phyloP scores from a whole-genome alignment of 2,329 filamentous ascomycete genomes.

The Diaporthe vaccinii region DNA sequence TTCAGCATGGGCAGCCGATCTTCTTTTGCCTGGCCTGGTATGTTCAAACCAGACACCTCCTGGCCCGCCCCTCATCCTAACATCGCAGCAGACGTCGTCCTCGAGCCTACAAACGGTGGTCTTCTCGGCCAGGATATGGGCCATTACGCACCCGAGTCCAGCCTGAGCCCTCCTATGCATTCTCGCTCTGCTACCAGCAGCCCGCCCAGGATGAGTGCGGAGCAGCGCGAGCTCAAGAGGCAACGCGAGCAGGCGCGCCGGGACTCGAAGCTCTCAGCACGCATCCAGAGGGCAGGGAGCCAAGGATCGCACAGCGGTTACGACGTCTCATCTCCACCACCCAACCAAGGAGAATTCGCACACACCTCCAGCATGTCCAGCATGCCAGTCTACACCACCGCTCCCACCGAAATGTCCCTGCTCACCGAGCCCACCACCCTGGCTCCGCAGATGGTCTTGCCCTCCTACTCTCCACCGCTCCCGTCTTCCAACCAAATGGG shows the following conservation, averaged over 20 bases:
- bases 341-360: slow-evolving; percentile 58
- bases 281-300: slow-evolving; percentile 65
- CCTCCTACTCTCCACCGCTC: slow-evolving; percentile 64
- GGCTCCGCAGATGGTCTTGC: slow-evolving; percentile 59
- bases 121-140: slow-evolving; percentile 61
- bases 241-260: slow-evolving; percentile 71
- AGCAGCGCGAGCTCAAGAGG: slow-evolving; percentile 73
- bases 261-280: slow-evolving; percentile 67
- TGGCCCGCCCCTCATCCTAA: slow-evolving; percentile 25
- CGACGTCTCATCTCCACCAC: slow-evolving; percentile 56
- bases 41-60: slow-evolving; percentile 35
- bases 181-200: slow-evolving; percentile 70
- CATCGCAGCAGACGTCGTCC: slow-evolving; percentile 43
- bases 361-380: slow-evolving; percentile 58
- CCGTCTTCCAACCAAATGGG: slow-evolving; percentile 55
- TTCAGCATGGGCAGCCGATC: slow-evolving; percentile 66
- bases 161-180: slow-evolving; percentile 63
- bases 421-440: slow-evolving; percentile 63
- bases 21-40: slow-evolving; percentile 66
- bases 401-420: slow-evolving; percentile 64
- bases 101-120: slow-evolving; percentile 50
- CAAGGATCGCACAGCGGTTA: slow-evolving; percentile 44
- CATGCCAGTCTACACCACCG: slow-evolving; percentile 67
- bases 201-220: slow-evolving; percentile 70
- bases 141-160: slow-evolving; percentile 65